These are phyloP conservation scores for Phaseolus lunatus DNA, from an alignment of 306 rosid species.

Conservation along the genomic window DNA sequence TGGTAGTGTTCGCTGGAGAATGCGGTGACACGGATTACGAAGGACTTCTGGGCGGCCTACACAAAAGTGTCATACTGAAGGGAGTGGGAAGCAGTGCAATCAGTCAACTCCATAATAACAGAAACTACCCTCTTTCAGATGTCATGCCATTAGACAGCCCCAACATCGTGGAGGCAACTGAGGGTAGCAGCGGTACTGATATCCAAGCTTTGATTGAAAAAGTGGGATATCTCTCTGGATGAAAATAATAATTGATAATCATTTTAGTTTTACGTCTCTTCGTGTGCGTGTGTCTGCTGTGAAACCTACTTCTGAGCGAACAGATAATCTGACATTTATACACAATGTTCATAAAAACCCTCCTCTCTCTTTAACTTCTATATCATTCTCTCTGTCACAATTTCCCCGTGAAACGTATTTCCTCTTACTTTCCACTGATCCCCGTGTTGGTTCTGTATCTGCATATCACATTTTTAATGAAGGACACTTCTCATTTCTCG, in stretches of 20 bases:
- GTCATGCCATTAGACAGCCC: slow-evolving; percentile 78
- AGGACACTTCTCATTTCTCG: slow-evolving; percentile 30
- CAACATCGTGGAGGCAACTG: slow-evolving; percentile 69
- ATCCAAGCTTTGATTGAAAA: slow-evolving; percentile 73
- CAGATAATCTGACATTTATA: slow-evolving; percentile 30
- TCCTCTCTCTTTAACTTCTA: slow-evolving; percentile 29
- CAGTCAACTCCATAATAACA: slow-evolving; percentile 73
- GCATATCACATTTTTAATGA: slow-evolving; percentile 44
- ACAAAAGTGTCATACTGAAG: slow-evolving; percentile 79
- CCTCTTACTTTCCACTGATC: slow-evolving; percentile 16
- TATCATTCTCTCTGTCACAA: slow-evolving; percentile 26
- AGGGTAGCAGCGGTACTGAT: slow-evolving; percentile 63
- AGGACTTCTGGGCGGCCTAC: slow-evolving; percentile 87
- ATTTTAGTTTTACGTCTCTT: slow-evolving; percentile 33
- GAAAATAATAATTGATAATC: slow-evolving; percentile 12
- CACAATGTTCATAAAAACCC: slow-evolving; percentile 36
- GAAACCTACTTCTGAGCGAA: slow-evolving; percentile 39
- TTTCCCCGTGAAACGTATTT: slow-evolving; percentile 41
- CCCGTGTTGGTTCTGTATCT: slow-evolving; percentile 39
- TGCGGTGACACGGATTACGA: slow-evolving; percentile 98
- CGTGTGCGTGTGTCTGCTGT: not conserved
- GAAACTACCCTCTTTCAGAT: slow-evolving; percentile 91
- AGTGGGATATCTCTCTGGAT: slow-evolving; percentile 64
- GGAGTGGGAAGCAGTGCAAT: slow-evolving; percentile 78
- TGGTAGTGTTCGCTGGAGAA: slow-evolving; percentile 95